Base-by-base conservation (phyloP, 2,329 filamentous ascomycete species). In the Dendrostoma leiphaemia region DNA sequence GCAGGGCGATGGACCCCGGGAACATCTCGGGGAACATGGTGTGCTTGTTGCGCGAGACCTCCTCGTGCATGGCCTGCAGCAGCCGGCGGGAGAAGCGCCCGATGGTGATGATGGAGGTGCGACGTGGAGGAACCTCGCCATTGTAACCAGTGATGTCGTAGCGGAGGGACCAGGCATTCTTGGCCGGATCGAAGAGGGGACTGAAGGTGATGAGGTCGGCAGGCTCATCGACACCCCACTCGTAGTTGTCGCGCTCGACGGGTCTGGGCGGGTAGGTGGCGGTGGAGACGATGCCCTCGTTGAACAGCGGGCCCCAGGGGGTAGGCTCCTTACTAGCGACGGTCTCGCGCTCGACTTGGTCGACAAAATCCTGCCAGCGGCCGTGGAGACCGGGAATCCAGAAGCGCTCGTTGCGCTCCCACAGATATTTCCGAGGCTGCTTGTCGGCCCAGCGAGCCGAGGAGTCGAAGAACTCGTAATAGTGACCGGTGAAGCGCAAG, bases 11-110 rank as follows among this genome's bases (percentile, higher is more conserved):
- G 0, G 87, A 87, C 49, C 87, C 86, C 0, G 89, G 84, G 57
- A 85, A 88, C 88, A 93, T 91, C 67, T 93, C 89, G 0, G 88
- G 89, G 54, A 86, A 88, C 64, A 92, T 84, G 61, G 72, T 80
- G 66, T 91, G 88, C 63, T 88, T 87, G 60, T 88, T 86, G 13
- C 82, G 79, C 60, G 87, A 76, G 51, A 88, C 89, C 67, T 92
- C 89, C 40, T 84, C 79, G 65, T 93, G 88, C 88, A 92, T 92
- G 59, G 85, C 79, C 61, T 90, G 81, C 32, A 93, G 75, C 3
- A 93, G 76, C 24, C 80, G 80, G 65, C 85, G 86, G n/a, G 88
- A 91, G 12, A 90, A 74, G 52, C 89, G 83, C 1, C 86, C 85
- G 59, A 90, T 86, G 0, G 89, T 91, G 59, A 91, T 85, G 63